These are phyloP conservation scores for Tuber brumale DNA, from an alignment of 495 filamentous ascomycete genomes.

Conservation along the genomic window DNA sequence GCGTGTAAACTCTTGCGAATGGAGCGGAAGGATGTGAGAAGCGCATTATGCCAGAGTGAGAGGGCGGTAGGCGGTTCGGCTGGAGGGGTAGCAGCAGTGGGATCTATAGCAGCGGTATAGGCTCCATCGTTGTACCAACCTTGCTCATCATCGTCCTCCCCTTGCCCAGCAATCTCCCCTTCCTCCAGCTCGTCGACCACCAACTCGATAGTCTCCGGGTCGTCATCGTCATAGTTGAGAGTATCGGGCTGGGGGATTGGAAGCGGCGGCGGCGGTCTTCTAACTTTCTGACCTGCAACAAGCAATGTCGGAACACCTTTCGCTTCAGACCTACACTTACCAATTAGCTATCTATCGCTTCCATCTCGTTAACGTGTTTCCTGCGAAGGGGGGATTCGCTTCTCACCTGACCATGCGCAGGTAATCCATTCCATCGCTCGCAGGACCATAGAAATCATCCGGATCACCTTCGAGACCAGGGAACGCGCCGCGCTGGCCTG, in stretches of 20 bases:
- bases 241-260: conserved; percentile 9
- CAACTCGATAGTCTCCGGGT: conserved; percentile 16
- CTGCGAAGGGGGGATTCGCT: conserved; percentile 20
- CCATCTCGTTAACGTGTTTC: conserved; percentile 31
- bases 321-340: conserved; percentile 62
- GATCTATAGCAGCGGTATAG: conserved; percentile 51
- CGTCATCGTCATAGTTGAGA: conserved; percentile 34
- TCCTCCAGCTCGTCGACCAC: conserved; percentile 16
- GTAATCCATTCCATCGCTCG: conserved; percentile 63
- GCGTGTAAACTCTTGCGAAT: conserved; percentile 13
- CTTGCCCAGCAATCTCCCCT: conserved; percentile 16
- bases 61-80: conserved; percentile 12
- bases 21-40: conserved; percentile 21
- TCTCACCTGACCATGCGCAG: conserved; percentile 74
- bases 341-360: conserved; percentile 42
- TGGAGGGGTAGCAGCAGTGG: background rate
- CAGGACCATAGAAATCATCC: conserved; percentile 53
- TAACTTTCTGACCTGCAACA: conserved; percentile 41
- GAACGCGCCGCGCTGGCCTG: conserved; percentile 70
- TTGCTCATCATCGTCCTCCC: conserved; percentile 44
- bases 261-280: background rate
- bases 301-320: conserved; percentile 59
- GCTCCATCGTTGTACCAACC: conserved; percentile 66
- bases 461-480: conserved; percentile 62
- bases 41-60: conserved; percentile 25